phyloP scores from a whole-genome alignment of 1,284 basidiomycete genomes.

The Jaminaea rosea region DNA sequence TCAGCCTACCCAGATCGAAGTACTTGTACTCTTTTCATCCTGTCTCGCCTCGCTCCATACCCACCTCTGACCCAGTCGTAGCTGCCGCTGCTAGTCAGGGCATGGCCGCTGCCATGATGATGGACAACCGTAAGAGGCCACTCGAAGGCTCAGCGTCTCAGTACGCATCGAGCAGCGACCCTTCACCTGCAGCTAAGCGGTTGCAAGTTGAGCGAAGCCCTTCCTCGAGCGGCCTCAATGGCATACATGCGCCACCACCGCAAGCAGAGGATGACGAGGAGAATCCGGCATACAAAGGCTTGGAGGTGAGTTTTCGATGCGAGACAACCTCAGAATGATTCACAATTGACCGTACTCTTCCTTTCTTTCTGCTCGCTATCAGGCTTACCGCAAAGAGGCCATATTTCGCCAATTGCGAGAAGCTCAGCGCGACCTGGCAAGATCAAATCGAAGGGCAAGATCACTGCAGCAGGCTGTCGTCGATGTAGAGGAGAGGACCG shows the following conservation, averaged over 20 bases:
- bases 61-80: too few species aligned
- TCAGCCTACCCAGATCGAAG: too few species aligned
- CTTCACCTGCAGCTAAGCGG: neutral
- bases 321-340: slow-evolving; percentile 6
- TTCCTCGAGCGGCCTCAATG: neutral
- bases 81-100: too few species aligned
- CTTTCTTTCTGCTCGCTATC: slow-evolving; percentile 9
- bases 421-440: slow-evolving; percentile 17
- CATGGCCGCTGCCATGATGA: neutral
- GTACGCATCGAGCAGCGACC: neutral
- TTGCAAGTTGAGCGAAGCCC: neutral
- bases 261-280: slow-evolving; percentile 16
- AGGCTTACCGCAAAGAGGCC: slow-evolving; percentile 40
- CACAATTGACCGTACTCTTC: neutral
- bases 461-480: slow-evolving; percentile 6
- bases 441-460: slow-evolving; percentile 14
- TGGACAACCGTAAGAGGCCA: slow-evolving; percentile 2
- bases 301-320: slow-evolving; percentile 15
- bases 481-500: slow-evolving; percentile 15
- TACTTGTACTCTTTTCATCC: too few species aligned
- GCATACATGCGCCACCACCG: neutral
- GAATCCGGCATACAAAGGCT: slow-evolving; percentile 18
- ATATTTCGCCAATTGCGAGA: slow-evolving; percentile 39
- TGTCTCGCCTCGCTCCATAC: too few species aligned
- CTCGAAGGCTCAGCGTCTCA: neutral